These are phyloP conservation scores for Stereum hirsutum DNA, from an alignment of 1,284 basidiomycete genomes.

Conservation along the genomic window DNA sequence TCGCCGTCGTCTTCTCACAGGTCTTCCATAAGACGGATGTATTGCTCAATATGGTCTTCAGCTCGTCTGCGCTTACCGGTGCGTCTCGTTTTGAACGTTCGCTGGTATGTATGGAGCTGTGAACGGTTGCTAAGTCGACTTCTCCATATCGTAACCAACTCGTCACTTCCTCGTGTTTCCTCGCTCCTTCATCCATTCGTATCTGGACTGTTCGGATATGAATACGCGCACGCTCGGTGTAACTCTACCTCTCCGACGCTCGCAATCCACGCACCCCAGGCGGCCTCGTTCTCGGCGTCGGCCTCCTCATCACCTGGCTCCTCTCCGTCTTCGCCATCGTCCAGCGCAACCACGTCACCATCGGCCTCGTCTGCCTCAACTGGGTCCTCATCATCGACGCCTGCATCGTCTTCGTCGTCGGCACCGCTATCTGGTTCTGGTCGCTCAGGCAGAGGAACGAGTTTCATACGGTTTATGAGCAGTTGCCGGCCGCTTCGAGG, in stretches of 20 bases:
- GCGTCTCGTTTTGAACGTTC: conserved; percentile 15
- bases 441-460: conserved; percentile 63
- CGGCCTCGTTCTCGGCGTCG: conserved; percentile 61
- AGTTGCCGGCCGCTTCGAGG: conserved; percentile 35
- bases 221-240: too few species aligned
- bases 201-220: too few species aligned
- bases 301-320: conserved; percentile 58
- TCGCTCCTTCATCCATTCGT: too few species aligned
- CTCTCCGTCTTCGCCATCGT: conserved; percentile 64
- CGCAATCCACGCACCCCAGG: conserved; percentile 27
- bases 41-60: conserved; percentile 63
- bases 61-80: conserved; percentile 51
- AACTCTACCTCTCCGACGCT: neutral
- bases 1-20: conserved; percentile 59
- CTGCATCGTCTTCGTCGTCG: conserved; percentile 49
- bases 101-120: too few species aligned
- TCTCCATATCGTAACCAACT: too few species aligned
- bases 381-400: conserved; percentile 57
- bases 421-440: conserved; percentile 71
- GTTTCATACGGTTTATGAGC: conserved; percentile 49
- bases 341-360: conserved; percentile 57
- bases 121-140: too few species aligned
- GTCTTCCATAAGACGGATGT: conserved; percentile 58
- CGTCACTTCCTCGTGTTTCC: too few species aligned
- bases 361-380: conserved; percentile 66